These are phyloP conservation scores for Penicillium brasilianum DNA, from an alignment of 2,329 filamentous ascomycete genomes.

Conservation along the genomic window DNA sequence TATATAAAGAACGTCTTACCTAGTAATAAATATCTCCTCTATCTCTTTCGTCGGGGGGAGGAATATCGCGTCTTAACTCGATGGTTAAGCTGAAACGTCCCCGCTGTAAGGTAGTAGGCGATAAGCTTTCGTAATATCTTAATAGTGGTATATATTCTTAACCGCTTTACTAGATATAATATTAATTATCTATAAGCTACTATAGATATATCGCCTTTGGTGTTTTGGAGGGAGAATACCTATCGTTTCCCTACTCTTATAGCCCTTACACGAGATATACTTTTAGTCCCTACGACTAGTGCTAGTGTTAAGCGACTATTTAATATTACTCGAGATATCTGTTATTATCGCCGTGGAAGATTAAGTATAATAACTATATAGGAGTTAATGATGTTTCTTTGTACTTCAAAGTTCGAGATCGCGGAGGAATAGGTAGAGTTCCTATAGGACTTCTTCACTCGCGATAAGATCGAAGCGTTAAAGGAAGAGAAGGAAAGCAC, in stretches of 20 bases:
- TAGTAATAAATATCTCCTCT: no score
- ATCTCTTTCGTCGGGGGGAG: no score
- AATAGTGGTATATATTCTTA: conserved; percentile 11
- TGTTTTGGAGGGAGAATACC: neutral
- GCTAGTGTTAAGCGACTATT: conserved; percentile 6
- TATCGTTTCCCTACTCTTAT: neutral
- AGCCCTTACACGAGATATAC: neutral
- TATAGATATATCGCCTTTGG: neutral
- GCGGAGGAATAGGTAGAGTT: conserved; percentile 3
- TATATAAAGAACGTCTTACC: neutral
- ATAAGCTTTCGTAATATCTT: no score
- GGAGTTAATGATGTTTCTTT: conserved; percentile 9
- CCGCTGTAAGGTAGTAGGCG: no score
- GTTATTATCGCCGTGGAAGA: conserved; percentile 3
- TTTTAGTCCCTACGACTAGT: neutral
- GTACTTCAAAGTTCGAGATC: conserved; percentile 6
- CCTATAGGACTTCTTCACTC: conserved; percentile 3
- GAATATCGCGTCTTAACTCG: no score
- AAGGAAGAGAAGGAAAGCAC: neutral
- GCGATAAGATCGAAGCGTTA: neutral
- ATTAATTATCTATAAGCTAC: no score
- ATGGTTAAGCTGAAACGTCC: no score
- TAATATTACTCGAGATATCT: conserved; percentile 9
- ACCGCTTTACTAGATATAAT: neutral
- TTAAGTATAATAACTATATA: conserved; percentile 5